Conservation (phyloP, 2,329 filamentous ascomycete species). For the Dothidotthia symphoricarpi region DNA sequence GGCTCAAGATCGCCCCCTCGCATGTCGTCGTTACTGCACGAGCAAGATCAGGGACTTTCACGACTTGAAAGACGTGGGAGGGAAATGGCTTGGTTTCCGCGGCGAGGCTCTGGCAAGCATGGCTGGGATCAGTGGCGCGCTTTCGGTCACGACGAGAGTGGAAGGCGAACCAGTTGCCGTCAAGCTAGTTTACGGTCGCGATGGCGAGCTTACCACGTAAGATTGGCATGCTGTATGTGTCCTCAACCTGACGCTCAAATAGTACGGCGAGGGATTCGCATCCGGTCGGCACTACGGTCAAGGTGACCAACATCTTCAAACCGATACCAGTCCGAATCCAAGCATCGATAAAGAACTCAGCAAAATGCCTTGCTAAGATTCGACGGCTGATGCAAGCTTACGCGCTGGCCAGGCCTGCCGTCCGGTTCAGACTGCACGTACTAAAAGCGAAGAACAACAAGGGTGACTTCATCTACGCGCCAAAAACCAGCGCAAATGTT, state of each 20-base stretch:
- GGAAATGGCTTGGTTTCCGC: slow-evolving; percentile 68
- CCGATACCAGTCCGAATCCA: slow-evolving; percentile 63
- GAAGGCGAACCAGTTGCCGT: slow-evolving; percentile 60
- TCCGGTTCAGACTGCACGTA: slow-evolving; percentile 62
- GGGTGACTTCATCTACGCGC: slow-evolving; percentile 62
- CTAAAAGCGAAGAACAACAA: slow-evolving; percentile 53
- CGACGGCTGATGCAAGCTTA: slow-evolving; percentile 63
- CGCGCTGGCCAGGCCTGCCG: slow-evolving; percentile 62
- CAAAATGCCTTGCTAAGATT: slow-evolving; percentile 58
- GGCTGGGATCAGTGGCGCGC: slow-evolving; percentile 56
- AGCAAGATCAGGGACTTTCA: slow-evolving; percentile 68
- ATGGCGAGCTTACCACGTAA: slow-evolving; percentile 50
- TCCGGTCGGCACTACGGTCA: slow-evolving; percentile 68
- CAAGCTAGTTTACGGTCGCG: slow-evolving; percentile 51
- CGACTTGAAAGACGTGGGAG: slow-evolving; percentile 59
- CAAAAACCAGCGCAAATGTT: slow-evolving; percentile 50
- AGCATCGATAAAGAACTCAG: slow-evolving; percentile 56
- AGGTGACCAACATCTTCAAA: slow-evolving; percentile 59
- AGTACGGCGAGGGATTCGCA: slow-evolving; percentile 47
- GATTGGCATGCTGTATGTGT: background rate
- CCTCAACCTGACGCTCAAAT: slow-evolving; percentile 5
- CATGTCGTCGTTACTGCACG: slow-evolving; percentile 68
- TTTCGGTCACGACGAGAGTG: slow-evolving; percentile 64
- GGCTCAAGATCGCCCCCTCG: slow-evolving; percentile 57
- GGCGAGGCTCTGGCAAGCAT: slow-evolving; percentile 70